Evolutionary conservation across 148 eudicot species (phyloP), one percentile per base, ranked within the genome.

Genomic region (Cornus florida): DNA sequence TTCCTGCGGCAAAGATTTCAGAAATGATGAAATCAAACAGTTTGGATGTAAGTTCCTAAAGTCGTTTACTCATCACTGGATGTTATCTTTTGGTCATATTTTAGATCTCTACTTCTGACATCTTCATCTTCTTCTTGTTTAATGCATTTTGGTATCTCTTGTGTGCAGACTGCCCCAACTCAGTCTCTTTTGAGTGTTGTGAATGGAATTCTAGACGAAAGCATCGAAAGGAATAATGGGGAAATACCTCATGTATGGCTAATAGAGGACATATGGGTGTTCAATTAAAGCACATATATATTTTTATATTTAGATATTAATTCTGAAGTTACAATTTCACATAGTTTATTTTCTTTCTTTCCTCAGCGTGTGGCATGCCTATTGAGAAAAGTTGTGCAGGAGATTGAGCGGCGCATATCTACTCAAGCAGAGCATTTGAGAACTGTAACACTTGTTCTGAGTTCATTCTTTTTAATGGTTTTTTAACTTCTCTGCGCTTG

Each of bases 381-480:
- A 67, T 76, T 96, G 84, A 89, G 99, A 79, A 96, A 94, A 86
- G 98, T 94, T 28, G 92, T 96, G 84, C 97, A 91, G 87, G 99
- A 96, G 88, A 92, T 96, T 67, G 99, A 96, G 82, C 81, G 95
- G 62, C 90, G 99, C 73, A 87, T 96, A 78, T 88, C 92, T 78
- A 96, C 97, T 83, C 98, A 96, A 85, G 95, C 94, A 56, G 98
- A 94, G 65, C 97, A 96, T 82, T 81, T 96, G 43, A 90, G 90
- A 83, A 92, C 93, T 77, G 99, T 94, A 94, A 88, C 1, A 17
- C 7, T 2, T 4, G 9, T 62, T n/a, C 1, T 62, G 23, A 38
- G 22, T 56, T 75, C 59, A 1, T 39, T 43, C 28, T 23, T 38
- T 60, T n/a, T 43, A 50, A 8, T 28, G 3, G 0, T 77, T 73